Evolutionary conservation across 108 stramenopile genomes (phyloP).

Genomic region (Pseudonitzschia multiseries): DNA sequence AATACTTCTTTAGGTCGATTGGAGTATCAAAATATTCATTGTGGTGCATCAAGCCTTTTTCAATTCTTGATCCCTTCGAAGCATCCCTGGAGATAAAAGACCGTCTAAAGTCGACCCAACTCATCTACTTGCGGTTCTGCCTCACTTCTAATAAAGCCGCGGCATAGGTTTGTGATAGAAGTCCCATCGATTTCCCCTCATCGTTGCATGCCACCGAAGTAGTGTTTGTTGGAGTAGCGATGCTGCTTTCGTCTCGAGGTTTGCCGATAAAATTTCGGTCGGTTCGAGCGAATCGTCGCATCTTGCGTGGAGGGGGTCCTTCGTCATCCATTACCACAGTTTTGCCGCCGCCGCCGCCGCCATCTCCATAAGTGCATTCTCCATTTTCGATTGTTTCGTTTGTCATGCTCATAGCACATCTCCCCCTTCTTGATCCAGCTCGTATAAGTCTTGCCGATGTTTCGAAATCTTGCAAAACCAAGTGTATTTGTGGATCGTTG

Average conservation of each 20-base stretch:
- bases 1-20: too few species aligned
- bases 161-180: constrained; percentile 29
- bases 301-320: not conserved
- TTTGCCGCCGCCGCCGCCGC: not conserved
- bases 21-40: too few species aligned
- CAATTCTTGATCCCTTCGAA: too few species aligned
- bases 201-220: not conserved
- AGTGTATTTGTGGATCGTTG: constrained; percentile 24
- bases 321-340: not conserved
- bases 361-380: not conserved
- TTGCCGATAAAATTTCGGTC: constrained; percentile 20
- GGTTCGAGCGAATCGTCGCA: constrained; percentile 2
- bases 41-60: too few species aligned
- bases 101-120: not conserved
- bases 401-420: not conserved
- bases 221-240: not conserved
- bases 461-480: constrained; percentile 34
- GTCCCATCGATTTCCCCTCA: not conserved
- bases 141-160: constrained; percentile 13
- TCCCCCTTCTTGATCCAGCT: constrained; percentile 1
- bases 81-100: too few species aligned
- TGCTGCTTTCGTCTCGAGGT: not conserved
- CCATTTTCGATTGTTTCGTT: not conserved
- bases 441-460: constrained; percentile 24
- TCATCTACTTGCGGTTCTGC: not conserved